Evolutionary conservation across 257 asterid species (phyloP).

Genomic region (Plantago elongata): DNA sequence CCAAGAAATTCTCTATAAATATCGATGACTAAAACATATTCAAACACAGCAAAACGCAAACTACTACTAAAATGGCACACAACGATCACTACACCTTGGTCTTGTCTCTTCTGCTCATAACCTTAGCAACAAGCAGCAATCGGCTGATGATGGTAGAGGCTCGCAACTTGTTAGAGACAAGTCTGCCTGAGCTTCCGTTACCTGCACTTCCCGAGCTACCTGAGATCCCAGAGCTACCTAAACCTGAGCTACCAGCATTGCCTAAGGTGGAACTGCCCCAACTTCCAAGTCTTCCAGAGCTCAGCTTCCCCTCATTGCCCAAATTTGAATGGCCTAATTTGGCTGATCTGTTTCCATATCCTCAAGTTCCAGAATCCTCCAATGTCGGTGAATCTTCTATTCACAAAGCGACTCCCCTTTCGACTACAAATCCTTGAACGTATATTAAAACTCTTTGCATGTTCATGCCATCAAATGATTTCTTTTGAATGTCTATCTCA

Average conservation of each 20-base stretch:
- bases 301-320: conserved; percentile 18
- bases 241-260: conserved; percentile 15
- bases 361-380: conserved; percentile 13
- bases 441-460: neutral
- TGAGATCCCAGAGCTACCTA: conserved; percentile 12
- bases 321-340: conserved; percentile 19
- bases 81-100: neutral
- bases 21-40: neutral
- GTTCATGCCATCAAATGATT: neutral
- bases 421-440: conserved; percentile 21
- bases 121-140: conserved; percentile 18
- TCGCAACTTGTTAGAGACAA: conserved; percentile 11
- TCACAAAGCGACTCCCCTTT: conserved; percentile 6
- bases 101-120: conserved; percentile 19
- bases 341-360: conserved; percentile 13
- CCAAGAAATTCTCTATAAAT: conserved; percentile 8
- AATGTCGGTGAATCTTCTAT: neutral
- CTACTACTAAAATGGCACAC: conserved; percentile 9
- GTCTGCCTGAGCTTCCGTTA: conserved; percentile 18
- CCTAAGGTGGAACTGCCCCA: conserved; percentile 17
- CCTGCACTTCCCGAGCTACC: conserved; percentile 16
- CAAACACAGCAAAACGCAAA: neutral
- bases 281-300: conserved; percentile 16
- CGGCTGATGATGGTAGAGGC: conserved; percentile 20
- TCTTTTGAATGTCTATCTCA: neutral